These are phyloP conservation scores for Cercophora sp. DNA, from an alignment of 495 filamentous ascomycete species.

Conservation along the genomic window DNA sequence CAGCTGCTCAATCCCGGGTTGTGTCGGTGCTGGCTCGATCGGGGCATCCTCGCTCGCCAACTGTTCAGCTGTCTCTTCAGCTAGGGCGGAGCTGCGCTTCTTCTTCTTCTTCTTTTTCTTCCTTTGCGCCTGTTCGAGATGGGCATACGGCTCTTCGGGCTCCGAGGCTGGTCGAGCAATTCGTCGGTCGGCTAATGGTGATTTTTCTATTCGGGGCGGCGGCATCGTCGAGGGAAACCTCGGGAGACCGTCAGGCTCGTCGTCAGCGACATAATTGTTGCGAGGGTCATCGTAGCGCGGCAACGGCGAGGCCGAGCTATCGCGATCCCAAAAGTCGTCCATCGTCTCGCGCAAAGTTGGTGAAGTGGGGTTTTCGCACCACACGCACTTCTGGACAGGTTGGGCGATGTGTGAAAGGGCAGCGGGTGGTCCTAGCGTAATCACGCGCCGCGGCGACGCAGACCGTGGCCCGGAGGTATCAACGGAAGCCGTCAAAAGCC, in stretches of 20 bases:
- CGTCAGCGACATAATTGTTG: neutral
- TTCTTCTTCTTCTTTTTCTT: constrained; percentile 1
- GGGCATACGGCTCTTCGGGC: neutral
- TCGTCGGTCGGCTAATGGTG: neutral
- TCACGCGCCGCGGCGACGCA: no score
- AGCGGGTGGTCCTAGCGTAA: no score
- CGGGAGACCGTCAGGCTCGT: neutral
- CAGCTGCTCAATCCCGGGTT: neutral
- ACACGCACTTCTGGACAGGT: no score
- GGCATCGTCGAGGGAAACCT: neutral
- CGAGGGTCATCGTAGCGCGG: neutral
- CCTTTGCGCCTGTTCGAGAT: neutral
- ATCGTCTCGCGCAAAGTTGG: no score
- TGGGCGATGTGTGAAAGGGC: no score
- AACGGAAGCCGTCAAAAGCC: no score
- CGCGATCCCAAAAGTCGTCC: no score
- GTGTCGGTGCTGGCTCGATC: neutral
- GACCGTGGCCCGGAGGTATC: no score
- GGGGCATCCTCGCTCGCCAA: neutral
- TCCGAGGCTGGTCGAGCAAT: neutral
- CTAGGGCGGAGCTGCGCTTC: neutral
- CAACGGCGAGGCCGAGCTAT: neutral
- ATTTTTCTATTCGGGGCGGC: no score
- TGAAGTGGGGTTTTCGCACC: no score
- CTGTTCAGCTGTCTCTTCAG: neutral